These are phyloP conservation scores for Chrysosporium queenslandicum DNA, from an alignment of 2,329 filamentous ascomycete genomes.

Conservation along the genomic window DNA sequence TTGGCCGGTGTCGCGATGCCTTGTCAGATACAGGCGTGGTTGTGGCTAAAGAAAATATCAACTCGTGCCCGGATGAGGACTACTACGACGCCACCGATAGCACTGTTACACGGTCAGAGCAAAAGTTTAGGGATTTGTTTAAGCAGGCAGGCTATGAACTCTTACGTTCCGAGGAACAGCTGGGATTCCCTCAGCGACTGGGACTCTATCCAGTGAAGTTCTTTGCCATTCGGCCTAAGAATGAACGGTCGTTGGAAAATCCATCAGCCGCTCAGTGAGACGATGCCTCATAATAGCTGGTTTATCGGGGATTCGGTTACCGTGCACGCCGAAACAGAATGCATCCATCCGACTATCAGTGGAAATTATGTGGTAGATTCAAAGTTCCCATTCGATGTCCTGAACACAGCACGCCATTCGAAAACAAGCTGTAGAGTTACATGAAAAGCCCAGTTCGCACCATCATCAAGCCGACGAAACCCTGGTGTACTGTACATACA, in stretches of 20 bases:
- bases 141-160: slow-evolving; percentile 56
- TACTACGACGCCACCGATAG: slow-evolving; percentile 66
- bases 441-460: too few species aligned
- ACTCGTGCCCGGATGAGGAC: slow-evolving; percentile 47
- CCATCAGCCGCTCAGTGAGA: too few species aligned
- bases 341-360: too few species aligned
- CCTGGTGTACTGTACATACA: too few species aligned
- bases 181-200: slow-evolving; percentile 53
- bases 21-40: slow-evolving; percentile 43
- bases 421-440: too few species aligned
- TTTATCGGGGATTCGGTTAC: too few species aligned
- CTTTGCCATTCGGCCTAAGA: slow-evolving; percentile 55
- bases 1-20: slow-evolving; percentile 50
- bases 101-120: slow-evolving; percentile 66
- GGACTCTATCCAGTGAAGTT: slow-evolving; percentile 59
- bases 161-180: slow-evolving; percentile 61
- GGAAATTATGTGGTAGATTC: too few species aligned
- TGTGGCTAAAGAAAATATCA: slow-evolving; percentile 73
- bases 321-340: too few species aligned
- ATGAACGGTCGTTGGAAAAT: background rate
- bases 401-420: too few species aligned
- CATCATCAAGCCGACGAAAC: too few species aligned
- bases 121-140: slow-evolving; percentile 62
- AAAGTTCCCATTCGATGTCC: too few species aligned
- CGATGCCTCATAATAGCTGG: too few species aligned